These are phyloP conservation scores for Macrocybe sp. DNA, from an alignment of 1,284 basidiomycete genomes.

Conservation along the genomic window DNA sequence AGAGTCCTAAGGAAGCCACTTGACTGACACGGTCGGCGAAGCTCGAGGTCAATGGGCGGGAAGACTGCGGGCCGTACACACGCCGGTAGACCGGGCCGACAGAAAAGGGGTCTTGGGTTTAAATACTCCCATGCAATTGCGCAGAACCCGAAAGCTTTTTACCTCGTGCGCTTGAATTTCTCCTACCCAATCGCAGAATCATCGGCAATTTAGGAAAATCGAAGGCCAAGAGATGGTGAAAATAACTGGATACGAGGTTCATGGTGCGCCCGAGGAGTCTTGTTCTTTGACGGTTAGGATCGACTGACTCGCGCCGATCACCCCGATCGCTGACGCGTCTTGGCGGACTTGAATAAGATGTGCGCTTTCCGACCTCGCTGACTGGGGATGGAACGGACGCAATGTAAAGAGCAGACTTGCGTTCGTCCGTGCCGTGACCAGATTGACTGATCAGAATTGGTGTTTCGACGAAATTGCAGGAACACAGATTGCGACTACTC, in stretches of 20 bases:
- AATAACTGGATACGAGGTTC: background rate
- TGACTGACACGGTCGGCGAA: too few relatives aligned
- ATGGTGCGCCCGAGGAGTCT: background rate
- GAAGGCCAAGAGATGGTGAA: constrained; percentile 6
- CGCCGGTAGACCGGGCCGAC: too few relatives aligned
- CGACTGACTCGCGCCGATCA: background rate
- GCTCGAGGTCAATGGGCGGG: too few relatives aligned
- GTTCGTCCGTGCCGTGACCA: background rate
- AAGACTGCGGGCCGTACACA: too few relatives aligned
- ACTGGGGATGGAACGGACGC: constrained; percentile 89
- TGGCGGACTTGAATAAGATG: constrained; percentile 41
- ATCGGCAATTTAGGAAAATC: background rate
- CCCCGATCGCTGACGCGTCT: too few relatives aligned
- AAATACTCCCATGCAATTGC: too few relatives aligned
- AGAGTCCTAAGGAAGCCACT: too few relatives aligned
- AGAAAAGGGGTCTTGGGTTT: too few relatives aligned
- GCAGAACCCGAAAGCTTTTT: too few relatives aligned
- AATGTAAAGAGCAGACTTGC: constrained; percentile 40
- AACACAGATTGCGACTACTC: constrained; percentile 96
- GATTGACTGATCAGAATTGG: too few relatives aligned
- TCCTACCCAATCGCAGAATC: too few relatives aligned
- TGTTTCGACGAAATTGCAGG: constrained; percentile 35
- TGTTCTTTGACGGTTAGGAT: background rate
- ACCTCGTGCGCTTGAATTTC: too few relatives aligned
- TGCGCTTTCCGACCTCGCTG: constrained; percentile 79